Percentiles rank a stretch among this genome's conserved stretches.
Conservation (phyloP, 257 asterid genomes). For the Leonotis leonurus region DNA sequence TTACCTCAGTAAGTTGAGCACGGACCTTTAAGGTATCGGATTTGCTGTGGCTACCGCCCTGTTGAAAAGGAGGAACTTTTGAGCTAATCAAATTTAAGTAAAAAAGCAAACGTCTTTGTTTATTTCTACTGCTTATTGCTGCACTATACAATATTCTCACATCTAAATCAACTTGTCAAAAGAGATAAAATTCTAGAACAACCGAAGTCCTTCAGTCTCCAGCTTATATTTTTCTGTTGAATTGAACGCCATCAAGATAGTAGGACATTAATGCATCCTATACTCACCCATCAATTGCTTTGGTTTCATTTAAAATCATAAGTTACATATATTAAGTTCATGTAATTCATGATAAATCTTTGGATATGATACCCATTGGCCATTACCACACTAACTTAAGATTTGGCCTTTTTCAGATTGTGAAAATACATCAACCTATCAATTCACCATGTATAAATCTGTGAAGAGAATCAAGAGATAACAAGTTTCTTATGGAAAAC, state of each 20-base stretch:
- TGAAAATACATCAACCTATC: background rate
- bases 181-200: background rate
- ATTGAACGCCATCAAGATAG: background rate
- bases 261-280: background rate
- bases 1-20: conserved; percentile 44
- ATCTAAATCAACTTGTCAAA: background rate
- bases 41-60: conserved; percentile 27
- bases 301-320: background rate
- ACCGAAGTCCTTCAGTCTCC: background rate
- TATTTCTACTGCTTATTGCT: background rate
- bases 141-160: background rate
- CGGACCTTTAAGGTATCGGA: conserved; percentile 32
- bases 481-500: background rate
- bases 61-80: conserved; percentile 5
- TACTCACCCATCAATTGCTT: background rate
- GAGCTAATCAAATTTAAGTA: background rate
- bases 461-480: background rate
- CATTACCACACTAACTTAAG: background rate
- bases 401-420: background rate
- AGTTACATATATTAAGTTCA: background rate
- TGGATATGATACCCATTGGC: background rate
- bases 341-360: background rate
- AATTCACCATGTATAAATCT: background rate
- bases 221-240: background rate
- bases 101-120: background rate